Conservation (phyloP, 768 basidiomycete genomes). For the Boletus tylopilopsis region DNA sequence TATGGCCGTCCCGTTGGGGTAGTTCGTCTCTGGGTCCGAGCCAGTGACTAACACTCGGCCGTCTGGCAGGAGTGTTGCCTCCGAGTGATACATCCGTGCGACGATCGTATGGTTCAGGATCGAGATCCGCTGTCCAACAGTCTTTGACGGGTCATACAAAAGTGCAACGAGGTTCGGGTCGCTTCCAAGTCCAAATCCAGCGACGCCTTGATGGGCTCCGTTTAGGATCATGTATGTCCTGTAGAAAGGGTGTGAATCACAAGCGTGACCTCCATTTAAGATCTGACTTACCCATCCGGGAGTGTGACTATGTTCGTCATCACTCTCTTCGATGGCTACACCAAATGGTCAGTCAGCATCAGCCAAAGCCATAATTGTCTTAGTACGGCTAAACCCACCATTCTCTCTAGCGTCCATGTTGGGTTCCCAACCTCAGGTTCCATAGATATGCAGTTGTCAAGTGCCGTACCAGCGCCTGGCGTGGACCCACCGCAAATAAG, state of each 20-base stretch:
- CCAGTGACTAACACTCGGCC: constrained; percentile 75
- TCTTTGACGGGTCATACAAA: constrained; percentile 64
- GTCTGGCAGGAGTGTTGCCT: constrained; percentile 69
- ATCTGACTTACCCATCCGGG: constrained; percentile 36
- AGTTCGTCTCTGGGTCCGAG: constrained; percentile 60
- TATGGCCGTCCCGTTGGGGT: constrained; percentile 34
- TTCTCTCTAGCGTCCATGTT: constrained; percentile 71
- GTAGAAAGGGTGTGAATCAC: constrained; percentile 29
- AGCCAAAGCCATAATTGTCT: background rate
- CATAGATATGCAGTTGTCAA: constrained; percentile 72
- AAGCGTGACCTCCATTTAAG: too few species aligned
- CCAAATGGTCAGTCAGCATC: background rate
- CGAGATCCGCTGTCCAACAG: constrained; percentile 59
- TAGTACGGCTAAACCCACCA: constrained; percentile 46
- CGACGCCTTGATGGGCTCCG: constrained; percentile 65
- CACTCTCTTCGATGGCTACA: constrained; percentile 65
- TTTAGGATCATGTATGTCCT: constrained; percentile 79
- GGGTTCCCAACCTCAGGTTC: constrained; percentile 59
- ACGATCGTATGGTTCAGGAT: constrained; percentile 67
- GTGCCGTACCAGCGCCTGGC: constrained; percentile 42
- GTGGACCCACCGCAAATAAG: constrained; percentile 77
- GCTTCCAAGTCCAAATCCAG: constrained; percentile 67
- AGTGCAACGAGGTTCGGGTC: constrained; percentile 63
- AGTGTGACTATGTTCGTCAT: constrained; percentile 73
- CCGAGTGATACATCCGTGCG: constrained; percentile 76